Base-by-base conservation (phyloP, 2,329 filamentous ascomycete genomes). In the Diaporthe amygdali region DNA sequence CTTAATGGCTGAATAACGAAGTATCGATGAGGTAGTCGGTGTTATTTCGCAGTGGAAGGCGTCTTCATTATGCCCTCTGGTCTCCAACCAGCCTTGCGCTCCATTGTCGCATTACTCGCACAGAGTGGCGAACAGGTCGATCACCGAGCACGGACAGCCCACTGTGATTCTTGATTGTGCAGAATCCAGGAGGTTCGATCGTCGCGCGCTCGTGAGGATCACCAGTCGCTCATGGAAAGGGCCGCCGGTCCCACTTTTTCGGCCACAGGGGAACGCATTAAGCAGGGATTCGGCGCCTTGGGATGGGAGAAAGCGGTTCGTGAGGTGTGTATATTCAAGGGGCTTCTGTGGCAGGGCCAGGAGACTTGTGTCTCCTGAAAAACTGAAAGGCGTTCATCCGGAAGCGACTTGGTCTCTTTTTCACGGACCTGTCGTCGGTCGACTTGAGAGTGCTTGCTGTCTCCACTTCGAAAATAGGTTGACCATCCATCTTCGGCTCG, bases 341-440 rank as follows among this genome's bases (percentile, higher is more conserved):
- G n/a, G 68, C 37, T 30, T 73, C 68, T 78, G 73, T 8, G 78
- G 79, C 46, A 81, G 70, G 81, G 71, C 80, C 80, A 14, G 82
- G 77, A 49, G 79, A 81, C 78, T 88, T 89, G 75, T 89, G 85
- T 68, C 86, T 84, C 75, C 87, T 83, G 76, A 90, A 89, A 74
- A 89, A 86, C 6, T 85, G 85, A 71, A 90, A 84, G 52, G 88
- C 86, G 74, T 90, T 91, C 84, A 92, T 90, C 73, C 88, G 84
- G 76, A 92, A 92, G 49, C 89, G 84, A 76, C 89, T 91, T 6
- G 89, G 84, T 79, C 89, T 90, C 81, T 92, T 92, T 78, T 86
- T 89, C 22, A 92, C 80, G 15, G 83, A 80, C 72, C 84, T 87
- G 64, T 82, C 82, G 39, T 89, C 85, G 9, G 83, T 83, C 72